Evolutionary conservation across 176 grass and related monocot genomes (phyloP).

Genomic region (Oryza glumipatula): DNA sequence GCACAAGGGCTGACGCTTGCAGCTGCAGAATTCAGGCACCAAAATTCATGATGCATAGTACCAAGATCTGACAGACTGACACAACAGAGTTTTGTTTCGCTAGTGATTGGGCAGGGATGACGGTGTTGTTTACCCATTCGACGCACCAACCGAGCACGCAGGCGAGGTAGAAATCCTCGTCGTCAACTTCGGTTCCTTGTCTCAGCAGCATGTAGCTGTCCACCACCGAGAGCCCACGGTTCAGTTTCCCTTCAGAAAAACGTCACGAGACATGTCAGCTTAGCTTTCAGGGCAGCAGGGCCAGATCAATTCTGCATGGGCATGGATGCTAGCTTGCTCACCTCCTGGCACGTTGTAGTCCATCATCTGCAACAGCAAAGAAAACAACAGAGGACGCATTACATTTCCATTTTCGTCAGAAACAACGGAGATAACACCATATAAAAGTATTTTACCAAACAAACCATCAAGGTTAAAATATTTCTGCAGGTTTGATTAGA

Average conservation of each 20-base stretch:
- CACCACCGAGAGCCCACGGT: constrained; percentile 56
- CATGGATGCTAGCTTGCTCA: neutral
- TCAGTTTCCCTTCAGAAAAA: constrained; percentile 53
- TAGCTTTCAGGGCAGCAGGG: neutral
- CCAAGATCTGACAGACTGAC: neutral
- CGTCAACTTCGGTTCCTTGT: constrained; percentile 47
- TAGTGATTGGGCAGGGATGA: neutral
- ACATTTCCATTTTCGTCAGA: too few species aligned
- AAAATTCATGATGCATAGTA: neutral
- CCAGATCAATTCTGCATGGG: neutral
- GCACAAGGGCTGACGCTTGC: constrained; percentile 66
- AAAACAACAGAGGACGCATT: neutral
- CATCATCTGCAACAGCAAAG: constrained; percentile 35
- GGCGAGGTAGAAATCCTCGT: constrained; percentile 55
- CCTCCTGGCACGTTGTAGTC: constrained; percentile 60
- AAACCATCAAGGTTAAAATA: neutral
- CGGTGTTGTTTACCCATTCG: constrained; percentile 42
- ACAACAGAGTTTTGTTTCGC: neutral
- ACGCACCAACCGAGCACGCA: constrained; percentile 55
- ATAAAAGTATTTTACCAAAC: neutral
- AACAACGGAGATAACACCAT: neutral
- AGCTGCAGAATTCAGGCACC: constrained; percentile 46
- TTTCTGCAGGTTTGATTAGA: neutral
- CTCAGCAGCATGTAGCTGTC: constrained; percentile 58
- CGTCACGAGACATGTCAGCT: neutral